These are phyloP conservation scores for Melanogaster broomeanus DNA, from an alignment of 768 basidiomycete genomes.

Conservation along the genomic window DNA sequence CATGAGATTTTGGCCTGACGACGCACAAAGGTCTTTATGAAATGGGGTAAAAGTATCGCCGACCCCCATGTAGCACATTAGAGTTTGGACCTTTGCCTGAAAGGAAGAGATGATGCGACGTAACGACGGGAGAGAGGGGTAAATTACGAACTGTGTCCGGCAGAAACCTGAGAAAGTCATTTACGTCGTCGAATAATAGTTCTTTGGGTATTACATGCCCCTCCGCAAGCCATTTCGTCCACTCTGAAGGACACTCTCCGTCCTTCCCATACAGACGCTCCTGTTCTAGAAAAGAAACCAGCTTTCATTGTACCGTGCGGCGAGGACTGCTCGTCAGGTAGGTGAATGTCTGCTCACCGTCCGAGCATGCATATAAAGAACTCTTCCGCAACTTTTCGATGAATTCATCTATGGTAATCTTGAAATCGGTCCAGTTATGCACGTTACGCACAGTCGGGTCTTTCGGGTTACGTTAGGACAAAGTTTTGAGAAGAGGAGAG, in stretches of 20 bases:
- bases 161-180: slow-evolving; percentile 61
- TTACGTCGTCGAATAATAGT: slow-evolving; percentile 51
- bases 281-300: slow-evolving; percentile 40
- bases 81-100: slow-evolving; percentile 66
- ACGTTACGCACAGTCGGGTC: slow-evolving; percentile 67
- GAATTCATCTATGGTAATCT: slow-evolving; percentile 54
- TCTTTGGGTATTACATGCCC: slow-evolving; percentile 49
- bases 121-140: neutral
- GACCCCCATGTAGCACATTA: slow-evolving; percentile 85
- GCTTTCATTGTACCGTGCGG: neutral
- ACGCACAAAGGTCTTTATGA: slow-evolving; percentile 84
- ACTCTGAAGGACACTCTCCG: slow-evolving; percentile 62
- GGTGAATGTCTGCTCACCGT: slow-evolving; percentile 35
- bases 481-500: neutral
- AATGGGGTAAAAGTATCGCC: slow-evolving; percentile 84
- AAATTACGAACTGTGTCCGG: slow-evolving; percentile 47
- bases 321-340: neutral
- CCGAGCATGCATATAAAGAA: slow-evolving; percentile 35
- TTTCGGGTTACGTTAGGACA: slow-evolving; percentile 27
- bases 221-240: slow-evolving; percentile 61
- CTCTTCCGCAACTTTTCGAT: slow-evolving; percentile 43
- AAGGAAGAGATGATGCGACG: slow-evolving; percentile 7
- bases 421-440: slow-evolving; percentile 53
- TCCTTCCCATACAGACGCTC: slow-evolving; percentile 81
- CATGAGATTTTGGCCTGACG: slow-evolving; percentile 87